Conservation (phyloP, 495 filamentous ascomycete species). For the Trypethelium eluteriae region DNA sequence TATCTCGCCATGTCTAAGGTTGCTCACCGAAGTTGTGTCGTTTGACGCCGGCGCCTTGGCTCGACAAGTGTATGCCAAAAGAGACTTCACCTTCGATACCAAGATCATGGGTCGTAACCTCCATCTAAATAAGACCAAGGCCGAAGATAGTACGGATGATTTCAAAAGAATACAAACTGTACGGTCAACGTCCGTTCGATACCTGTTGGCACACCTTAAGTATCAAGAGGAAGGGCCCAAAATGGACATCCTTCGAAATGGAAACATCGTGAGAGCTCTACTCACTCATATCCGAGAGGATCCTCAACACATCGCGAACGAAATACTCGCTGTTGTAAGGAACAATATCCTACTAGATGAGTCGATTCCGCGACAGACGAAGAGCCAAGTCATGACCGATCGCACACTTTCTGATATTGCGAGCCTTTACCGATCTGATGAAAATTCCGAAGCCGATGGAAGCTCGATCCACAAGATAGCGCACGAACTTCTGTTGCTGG, state of each 20-base stretch:
- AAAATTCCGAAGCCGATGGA: constrained; percentile 35
- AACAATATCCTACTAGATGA: constrained; percentile 61
- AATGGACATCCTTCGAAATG: constrained; percentile 64
- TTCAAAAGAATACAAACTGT: constrained; percentile 58
- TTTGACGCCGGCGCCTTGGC: constrained; percentile 77
- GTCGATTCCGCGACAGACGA: constrained; percentile 58
- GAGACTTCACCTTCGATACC: constrained; percentile 56
- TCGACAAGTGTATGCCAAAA: constrained; percentile 57
- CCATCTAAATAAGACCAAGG: constrained; percentile 38
- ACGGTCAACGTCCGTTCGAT: constrained; percentile 66
- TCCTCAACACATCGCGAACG: constrained; percentile 57
- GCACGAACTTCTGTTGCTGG: constrained; percentile 62
- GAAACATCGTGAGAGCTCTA: constrained; percentile 59
- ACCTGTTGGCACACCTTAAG: constrained; percentile 64
- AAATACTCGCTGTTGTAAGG: constrained; percentile 59
- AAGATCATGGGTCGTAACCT: constrained; percentile 61
- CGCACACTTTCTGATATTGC: constrained; percentile 63
- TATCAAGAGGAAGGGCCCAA: constrained; percentile 64
- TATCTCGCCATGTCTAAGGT: constrained; percentile 71
- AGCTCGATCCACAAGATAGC: constrained; percentile 49
- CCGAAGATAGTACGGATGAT: constrained; percentile 39
- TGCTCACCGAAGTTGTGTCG: constrained; percentile 67
- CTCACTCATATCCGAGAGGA: constrained; percentile 66
- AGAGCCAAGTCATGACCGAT: constrained; percentile 63
- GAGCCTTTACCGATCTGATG: constrained; percentile 51